Percentiles rank a stretch among this genome's conserved stretches.
Evolutionary conservation across 2,329 filamentous ascomycete genomes (phyloP).

Genomic region (Exophiala calicioides): DNA sequence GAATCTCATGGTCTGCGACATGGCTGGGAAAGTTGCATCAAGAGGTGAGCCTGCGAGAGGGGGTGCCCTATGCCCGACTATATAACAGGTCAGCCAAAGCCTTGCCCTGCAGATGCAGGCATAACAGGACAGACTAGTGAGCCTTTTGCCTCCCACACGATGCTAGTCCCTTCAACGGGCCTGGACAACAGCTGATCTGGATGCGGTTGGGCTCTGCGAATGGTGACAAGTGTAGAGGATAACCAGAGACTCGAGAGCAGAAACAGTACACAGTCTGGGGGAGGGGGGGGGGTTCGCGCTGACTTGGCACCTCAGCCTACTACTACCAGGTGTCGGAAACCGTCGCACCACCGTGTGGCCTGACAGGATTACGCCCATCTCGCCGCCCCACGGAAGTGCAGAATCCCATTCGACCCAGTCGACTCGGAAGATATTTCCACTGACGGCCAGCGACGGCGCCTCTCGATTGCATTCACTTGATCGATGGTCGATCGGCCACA

Average conservation of each 20-base stretch:
- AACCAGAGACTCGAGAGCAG: neutral
- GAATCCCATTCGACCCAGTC: neutral
- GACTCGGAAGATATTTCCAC: neutral
- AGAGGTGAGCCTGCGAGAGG: neutral
- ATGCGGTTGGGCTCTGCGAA: neutral
- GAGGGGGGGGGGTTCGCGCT: too few species aligned
- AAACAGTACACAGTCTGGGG: neutral
- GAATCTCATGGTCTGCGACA: constrained; percentile 21
- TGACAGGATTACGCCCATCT: constrained; percentile 15
- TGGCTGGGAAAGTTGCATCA: constrained; percentile 1
- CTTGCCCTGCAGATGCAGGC: neutral
- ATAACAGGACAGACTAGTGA: neutral
- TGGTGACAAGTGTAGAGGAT: neutral
- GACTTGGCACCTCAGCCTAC: neutral
- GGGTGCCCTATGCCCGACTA: too few species aligned
- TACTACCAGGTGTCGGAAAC: neutral
- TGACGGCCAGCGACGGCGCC: neutral
- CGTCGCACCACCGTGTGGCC: constrained; percentile 22
- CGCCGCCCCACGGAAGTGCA: neutral
- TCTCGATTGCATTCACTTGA: neutral
- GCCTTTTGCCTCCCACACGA: neutral
- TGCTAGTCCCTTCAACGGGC: neutral
- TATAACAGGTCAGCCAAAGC: constrained; percentile 6
- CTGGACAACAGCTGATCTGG: neutral
- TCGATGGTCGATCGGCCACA: constrained; percentile 2